Percentiles rank a stretch among this genome's conserved stretches.
Evolutionary conservation across 2,329 filamentous ascomycete species (phyloP).

Genomic region (Colletotrichum kahawae): DNA sequence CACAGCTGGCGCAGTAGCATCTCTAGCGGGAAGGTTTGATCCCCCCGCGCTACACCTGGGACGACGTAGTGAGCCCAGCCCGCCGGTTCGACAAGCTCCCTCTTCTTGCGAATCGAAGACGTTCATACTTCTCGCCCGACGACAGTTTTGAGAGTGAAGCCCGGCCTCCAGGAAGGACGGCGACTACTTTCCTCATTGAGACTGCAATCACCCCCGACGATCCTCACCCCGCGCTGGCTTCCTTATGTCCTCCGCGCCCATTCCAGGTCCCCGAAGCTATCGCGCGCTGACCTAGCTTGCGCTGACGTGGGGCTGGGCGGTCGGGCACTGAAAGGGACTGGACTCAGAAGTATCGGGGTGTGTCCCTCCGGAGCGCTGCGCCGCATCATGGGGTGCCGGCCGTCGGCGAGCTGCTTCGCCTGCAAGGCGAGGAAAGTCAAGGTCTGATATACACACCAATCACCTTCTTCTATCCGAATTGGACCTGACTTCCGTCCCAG

Average conservation of each 20-base stretch:
- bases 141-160: not conserved
- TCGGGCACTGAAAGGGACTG: not conserved
- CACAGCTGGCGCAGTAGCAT: not conserved
- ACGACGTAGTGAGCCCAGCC: not conserved
- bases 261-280: not conserved
- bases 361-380: conserved; percentile 12
- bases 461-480: not conserved
- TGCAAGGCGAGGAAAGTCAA: conserved; percentile 15
- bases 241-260: not conserved
- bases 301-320: not conserved
- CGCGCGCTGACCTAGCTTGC: not conserved
- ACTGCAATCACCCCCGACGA: not conserved
- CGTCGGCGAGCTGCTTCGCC: conserved; percentile 7
- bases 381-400: conserved; percentile 2
- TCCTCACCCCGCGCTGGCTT: not conserved
- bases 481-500: conserved; percentile 24
- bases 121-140: not conserved
- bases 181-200: not conserved
- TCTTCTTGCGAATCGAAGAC: not conserved
- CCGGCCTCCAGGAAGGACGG: not conserved
- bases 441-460: not conserved
- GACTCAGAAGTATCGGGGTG: not conserved
- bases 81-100: not conserved
- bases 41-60: not conserved
- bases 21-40: not conserved